Evolutionary conservation across 2,329 filamentous ascomycete species (phyloP).

Genomic region (Cadophora sp.): DNA sequence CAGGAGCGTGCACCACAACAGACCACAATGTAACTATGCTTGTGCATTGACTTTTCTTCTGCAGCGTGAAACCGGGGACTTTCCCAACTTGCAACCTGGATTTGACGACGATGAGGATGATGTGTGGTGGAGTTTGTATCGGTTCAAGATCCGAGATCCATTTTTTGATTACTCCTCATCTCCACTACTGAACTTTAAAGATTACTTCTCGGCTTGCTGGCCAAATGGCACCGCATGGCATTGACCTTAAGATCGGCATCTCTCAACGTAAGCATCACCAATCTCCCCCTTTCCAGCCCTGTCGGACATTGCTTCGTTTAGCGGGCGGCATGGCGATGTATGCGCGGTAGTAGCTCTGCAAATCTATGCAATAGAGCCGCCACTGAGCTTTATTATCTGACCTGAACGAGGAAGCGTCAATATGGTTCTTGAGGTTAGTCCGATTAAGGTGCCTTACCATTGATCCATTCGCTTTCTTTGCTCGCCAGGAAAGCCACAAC

Average conservation of each 20-base stretch:
- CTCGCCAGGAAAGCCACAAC: slow-evolving; percentile 51
- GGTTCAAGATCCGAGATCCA: neutral
- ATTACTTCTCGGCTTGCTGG: neutral
- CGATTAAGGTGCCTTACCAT: slow-evolving; percentile 54
- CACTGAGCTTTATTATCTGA: slow-evolving; percentile 39
- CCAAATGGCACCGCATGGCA: neutral
- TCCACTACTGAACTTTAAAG: neutral
- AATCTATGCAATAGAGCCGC: slow-evolving; percentile 31
- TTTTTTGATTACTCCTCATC: neutral
- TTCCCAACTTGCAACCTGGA: neutral
- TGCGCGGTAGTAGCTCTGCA: neutral
- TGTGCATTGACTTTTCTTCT: slow-evolving; percentile 5
- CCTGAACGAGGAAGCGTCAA: slow-evolving; percentile 25
- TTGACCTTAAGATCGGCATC: neutral
- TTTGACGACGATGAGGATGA: neutral
- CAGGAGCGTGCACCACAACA: neutral
- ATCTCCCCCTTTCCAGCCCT: neutral
- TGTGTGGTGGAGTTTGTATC: neutral
- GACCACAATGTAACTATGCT: too few relatives aligned
- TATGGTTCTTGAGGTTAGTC: neutral
- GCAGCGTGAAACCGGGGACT: neutral
- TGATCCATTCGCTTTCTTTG: slow-evolving; percentile 69
- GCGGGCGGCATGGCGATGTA: neutral
- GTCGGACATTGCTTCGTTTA: slow-evolving; percentile 1
- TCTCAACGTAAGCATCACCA: neutral